Conservation (phyloP, 1,139 yeast genomes). For the Zygoascus sp. region DNA sequence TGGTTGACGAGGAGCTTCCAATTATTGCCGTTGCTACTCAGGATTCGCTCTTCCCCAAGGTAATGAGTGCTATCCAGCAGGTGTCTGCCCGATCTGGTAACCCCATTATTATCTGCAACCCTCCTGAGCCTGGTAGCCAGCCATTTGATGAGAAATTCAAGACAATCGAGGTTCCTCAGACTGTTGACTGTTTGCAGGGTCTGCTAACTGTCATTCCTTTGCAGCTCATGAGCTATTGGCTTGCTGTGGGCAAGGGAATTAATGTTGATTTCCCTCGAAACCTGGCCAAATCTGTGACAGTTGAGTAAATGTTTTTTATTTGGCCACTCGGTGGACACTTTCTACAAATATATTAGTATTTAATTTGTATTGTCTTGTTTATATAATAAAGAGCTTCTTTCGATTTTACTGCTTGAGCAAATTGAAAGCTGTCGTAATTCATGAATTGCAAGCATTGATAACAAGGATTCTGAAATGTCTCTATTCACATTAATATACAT, state of each 20-base stretch:
- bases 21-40: constrained; percentile 96
- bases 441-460: background rate
- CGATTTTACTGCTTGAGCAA: too few species aligned
- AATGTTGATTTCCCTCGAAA: constrained; percentile 99
- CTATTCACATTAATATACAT: background rate
- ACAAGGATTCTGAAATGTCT: too few species aligned
- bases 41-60: constrained; percentile 95
- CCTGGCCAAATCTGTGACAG: constrained; percentile 97
- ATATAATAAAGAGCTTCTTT: background rate
- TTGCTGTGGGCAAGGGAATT: constrained; percentile 91
- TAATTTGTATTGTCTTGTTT: constrained; percentile 10
- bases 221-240: constrained; percentile 96
- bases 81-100: constrained; percentile 96
- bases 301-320: constrained; percentile 53
- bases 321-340: background rate
- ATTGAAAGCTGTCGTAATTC: too few species aligned
- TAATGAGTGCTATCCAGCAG: constrained; percentile 92
- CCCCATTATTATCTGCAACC: constrained; percentile 90
- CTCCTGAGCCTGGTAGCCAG: constrained; percentile 52
- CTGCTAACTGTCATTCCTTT: constrained; percentile 89
- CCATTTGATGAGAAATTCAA: constrained; percentile 37
- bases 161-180: constrained; percentile 82
- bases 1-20: constrained; percentile 91
- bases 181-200: constrained; percentile 98
- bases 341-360: background rate